phyloP scores from a whole-genome alignment of 257 asterid species.

The Ajuga chamaepitys region DNA sequence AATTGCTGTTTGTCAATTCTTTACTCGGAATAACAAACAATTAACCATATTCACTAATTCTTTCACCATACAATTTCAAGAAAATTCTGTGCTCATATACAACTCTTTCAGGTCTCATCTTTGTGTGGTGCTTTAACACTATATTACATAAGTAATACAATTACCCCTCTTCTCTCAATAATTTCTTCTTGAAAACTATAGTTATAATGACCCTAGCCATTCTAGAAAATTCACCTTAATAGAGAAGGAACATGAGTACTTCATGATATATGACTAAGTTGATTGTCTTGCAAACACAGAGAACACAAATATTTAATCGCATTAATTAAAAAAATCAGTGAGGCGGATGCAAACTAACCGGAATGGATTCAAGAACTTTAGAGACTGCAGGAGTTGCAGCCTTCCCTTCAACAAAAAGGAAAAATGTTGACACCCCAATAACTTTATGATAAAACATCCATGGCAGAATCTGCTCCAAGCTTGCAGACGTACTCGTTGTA shows the following conservation, averaged over 20 bases:
- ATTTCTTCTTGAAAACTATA: not conserved
- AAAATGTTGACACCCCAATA: constrained; percentile 65
- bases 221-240: not conserved
- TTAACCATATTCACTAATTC: not conserved
- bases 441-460: constrained; percentile 88
- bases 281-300: not conserved
- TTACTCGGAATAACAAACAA: not conserved
- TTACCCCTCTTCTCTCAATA: not conserved
- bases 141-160: not conserved
- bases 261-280: not conserved
- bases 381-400: constrained; percentile 73
- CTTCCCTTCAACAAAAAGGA: constrained; percentile 78
- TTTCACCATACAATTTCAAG: not conserved
- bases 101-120: not conserved
- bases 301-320: not conserved
- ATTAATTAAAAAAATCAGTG: constrained; percentile 2
- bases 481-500: constrained; percentile 73
- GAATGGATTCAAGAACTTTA: constrained; percentile 71
- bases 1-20: constrained; percentile 5
- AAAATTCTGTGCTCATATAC: not conserved
- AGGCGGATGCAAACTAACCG: constrained; percentile 38
- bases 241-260: not conserved
- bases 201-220: not conserved
- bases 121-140: not conserved
- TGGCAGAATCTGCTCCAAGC: constrained; percentile 78